phyloP scores from a whole-genome alignment of 768 basidiomycete species.

The Tephrocybe sp. region DNA sequence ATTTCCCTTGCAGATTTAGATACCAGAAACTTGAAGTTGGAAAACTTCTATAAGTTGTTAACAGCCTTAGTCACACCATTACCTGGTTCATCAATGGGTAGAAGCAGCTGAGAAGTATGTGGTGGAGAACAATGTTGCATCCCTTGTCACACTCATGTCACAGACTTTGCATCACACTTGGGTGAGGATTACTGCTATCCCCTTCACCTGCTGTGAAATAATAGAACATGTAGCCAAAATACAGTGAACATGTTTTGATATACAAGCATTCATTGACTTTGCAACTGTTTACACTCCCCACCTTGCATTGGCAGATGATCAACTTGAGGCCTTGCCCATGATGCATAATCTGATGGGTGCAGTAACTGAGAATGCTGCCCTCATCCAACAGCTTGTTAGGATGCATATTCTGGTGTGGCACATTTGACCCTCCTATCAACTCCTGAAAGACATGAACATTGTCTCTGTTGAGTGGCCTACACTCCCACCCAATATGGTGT shows the following conservation, averaged over 20 bases:
- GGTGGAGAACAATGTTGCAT: too few species aligned
- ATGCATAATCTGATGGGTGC: background rate
- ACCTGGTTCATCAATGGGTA: too few species aligned
- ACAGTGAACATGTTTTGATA: background rate
- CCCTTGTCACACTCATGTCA: too few species aligned
- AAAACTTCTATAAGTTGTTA: too few species aligned
- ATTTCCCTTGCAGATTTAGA: too few species aligned
- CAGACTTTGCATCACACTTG: slow-evolving; percentile 21
- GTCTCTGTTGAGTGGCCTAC: background rate
- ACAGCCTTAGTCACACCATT: too few species aligned
- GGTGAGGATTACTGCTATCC: slow-evolving; percentile 23
- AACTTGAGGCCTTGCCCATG: background rate
- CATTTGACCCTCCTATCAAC: background rate
- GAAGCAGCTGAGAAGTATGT: too few species aligned
- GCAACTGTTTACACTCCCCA: background rate
- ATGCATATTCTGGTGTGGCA: slow-evolving; percentile 1
- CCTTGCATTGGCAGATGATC: background rate
- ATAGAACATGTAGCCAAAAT: background rate
- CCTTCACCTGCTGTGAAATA: background rate
- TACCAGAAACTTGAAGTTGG: too few species aligned
- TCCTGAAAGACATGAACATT: background rate
- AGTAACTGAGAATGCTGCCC: background rate
- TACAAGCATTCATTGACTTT: background rate
- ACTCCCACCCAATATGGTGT: background rate
- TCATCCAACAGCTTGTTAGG: background rate